A percentile compares a stretch with the other conserved stretches of the same genome.
Conservation (phyloP, 768 basidiomycete species). For the Russula griseocarnosa region DNA sequence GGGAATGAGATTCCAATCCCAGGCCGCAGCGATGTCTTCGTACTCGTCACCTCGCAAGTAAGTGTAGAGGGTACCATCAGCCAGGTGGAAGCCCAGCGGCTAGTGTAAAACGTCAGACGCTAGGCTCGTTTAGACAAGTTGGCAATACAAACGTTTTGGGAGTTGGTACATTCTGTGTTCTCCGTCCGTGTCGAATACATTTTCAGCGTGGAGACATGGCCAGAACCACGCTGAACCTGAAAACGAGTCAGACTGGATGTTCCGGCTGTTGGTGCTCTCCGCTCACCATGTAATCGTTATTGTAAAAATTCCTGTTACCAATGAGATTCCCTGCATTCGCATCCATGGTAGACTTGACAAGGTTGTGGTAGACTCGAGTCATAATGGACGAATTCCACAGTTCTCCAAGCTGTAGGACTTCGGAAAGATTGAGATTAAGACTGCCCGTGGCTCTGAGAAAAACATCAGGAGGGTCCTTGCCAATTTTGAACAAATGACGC, state of each 20-base stretch:
- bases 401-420: constrained; percentile 33
- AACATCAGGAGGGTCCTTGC: background rate
- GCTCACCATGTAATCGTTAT: constrained; percentile 38
- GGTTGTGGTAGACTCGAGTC: constrained; percentile 20
- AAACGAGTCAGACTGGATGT: background rate
- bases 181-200: constrained; percentile 36
- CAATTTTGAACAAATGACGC: constrained; percentile 24
- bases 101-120: constrained; percentile 6
- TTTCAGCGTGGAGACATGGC: constrained; percentile 35
- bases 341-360: constrained; percentile 26
- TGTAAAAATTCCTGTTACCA: constrained; percentile 36
- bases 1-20: constrained; percentile 78
- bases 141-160: constrained; percentile 31
- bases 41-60: constrained; percentile 66
- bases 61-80: constrained; percentile 61
- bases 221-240: constrained; percentile 36
- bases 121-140: background rate
- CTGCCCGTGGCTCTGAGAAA: constrained; percentile 30
- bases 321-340: constrained; percentile 33
- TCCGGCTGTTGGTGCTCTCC: background rate
- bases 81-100: constrained; percentile 51
- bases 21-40: constrained; percentile 64
- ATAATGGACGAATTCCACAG: constrained; percentile 30
- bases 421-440: constrained; percentile 34
- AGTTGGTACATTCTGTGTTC: constrained; percentile 37